These are phyloP conservation scores for Ceratonia siliqua DNA, from an alignment of 306 rosid genomes.

Conservation along the genomic window DNA sequence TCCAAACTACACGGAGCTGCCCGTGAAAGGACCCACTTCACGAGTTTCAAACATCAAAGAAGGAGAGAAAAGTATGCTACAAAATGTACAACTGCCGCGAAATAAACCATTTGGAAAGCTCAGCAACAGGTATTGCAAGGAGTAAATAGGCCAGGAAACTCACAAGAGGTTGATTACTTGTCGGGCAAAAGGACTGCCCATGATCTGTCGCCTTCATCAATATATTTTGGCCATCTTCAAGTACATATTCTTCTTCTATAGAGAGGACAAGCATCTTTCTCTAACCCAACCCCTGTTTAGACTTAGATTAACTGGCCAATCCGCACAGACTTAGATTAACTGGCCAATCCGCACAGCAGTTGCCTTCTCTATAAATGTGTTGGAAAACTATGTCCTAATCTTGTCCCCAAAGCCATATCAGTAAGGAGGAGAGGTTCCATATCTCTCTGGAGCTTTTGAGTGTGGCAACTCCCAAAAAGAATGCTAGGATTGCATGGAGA, in stretches of 20 bases:
- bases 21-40: background rate
- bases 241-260: conserved; percentile 9
- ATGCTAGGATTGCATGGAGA: conserved; percentile 60
- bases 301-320: too few species aligned
- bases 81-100: conserved; percentile 14
- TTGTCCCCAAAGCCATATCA: too few species aligned
- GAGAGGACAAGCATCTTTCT: background rate
- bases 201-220: conserved; percentile 18
- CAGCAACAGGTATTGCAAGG: background rate
- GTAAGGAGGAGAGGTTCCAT: conserved; percentile 14
- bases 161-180: conserved; percentile 21
- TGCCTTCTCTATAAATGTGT: too few species aligned
- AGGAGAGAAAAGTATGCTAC: background rate
- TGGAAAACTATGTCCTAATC: too few species aligned
- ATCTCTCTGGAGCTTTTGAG: background rate
- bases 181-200: background rate
- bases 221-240: conserved; percentile 10
- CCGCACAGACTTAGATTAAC: too few species aligned
- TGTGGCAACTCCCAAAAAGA: conserved; percentile 29
- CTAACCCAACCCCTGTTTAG: too few species aligned
- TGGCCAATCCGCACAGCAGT: too few species aligned
- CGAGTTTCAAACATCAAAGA: background rate
- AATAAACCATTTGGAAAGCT: conserved; percentile 9
- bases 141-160: conserved; percentile 15
- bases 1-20: conserved; percentile 15